Evolutionary conservation across 352 stramenopile species (phyloP).

Genomic region (Phytophthora pisi): DNA sequence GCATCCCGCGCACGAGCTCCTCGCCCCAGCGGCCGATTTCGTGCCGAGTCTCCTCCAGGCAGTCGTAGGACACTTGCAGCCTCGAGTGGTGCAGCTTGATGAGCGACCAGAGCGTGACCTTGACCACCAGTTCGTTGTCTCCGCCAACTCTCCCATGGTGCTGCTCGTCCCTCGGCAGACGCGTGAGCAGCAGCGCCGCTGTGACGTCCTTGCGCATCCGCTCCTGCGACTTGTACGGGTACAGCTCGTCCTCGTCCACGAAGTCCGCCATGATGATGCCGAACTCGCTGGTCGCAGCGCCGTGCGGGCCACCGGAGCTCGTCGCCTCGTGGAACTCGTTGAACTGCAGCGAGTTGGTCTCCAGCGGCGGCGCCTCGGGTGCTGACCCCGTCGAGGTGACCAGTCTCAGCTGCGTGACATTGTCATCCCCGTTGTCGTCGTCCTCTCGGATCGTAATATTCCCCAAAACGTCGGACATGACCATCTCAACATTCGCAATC

Average conservation of each 20-base stretch:
- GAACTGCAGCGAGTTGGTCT: conserved; percentile 51
- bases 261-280: conserved; percentile 41
- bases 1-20: conserved; percentile 40
- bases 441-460: conserved; percentile 56
- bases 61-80: conserved; percentile 34
- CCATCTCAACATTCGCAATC: conserved; percentile 54
- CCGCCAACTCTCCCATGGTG: conserved; percentile 2
- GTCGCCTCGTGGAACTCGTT: conserved; percentile 36
- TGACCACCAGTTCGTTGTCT: conserved; percentile 33
- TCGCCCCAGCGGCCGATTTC: conserved; percentile 42
- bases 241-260: conserved; percentile 47
- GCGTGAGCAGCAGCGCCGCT: conserved; percentile 32
- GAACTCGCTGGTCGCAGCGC: conserved; percentile 18
- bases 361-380: conserved; percentile 21
- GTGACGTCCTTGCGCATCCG: conserved; percentile 40
- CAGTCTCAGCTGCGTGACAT: conserved; percentile 42
- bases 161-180: conserved; percentile 30
- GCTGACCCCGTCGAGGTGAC: conserved; percentile 28
- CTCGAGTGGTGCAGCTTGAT: conserved; percentile 44
- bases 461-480: conserved; percentile 47
- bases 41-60: conserved; percentile 34
- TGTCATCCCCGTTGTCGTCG: conserved; percentile 38
- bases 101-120: conserved; percentile 42
- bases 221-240: conserved; percentile 33
- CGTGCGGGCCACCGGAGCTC: conserved; percentile 9